These are phyloP conservation scores for Lomentospora prolificans DNA, from an alignment of 2,329 filamentous ascomycete species.

Conservation along the genomic window DNA sequence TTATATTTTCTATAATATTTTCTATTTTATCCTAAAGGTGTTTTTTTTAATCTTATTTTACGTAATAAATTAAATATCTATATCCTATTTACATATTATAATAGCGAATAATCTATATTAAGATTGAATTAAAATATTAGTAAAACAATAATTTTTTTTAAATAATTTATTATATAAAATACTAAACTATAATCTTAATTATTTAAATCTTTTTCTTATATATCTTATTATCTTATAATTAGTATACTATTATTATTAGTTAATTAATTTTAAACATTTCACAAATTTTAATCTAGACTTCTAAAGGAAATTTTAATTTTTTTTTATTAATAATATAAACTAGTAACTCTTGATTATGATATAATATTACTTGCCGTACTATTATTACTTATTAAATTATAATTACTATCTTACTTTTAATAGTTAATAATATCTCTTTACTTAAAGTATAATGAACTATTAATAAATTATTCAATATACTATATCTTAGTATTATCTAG, in stretches of 20 bases:
- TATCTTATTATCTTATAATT: neutral
- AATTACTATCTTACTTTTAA: neutral
- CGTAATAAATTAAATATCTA: neutral
- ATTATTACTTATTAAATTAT: neutral
- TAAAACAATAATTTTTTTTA: too few relatives aligned
- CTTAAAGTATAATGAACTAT: too few relatives aligned
- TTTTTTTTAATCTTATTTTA: neutral
- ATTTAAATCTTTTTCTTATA: too few relatives aligned
- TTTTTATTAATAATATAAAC: too few relatives aligned
- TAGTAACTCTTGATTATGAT: too few relatives aligned
- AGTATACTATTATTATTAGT: neutral
- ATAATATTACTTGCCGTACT: too few relatives aligned
- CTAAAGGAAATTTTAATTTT: neutral
- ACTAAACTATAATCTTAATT: too few relatives aligned
- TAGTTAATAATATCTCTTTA: too few relatives aligned
- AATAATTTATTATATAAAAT: too few relatives aligned
- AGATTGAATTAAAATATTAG: too few relatives aligned
- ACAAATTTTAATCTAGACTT: neutral
- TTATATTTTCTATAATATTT: too few relatives aligned
- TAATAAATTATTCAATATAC: neutral
- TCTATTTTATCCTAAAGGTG: too few relatives aligned
- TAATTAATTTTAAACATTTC: neutral
- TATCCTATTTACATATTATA: neutral
- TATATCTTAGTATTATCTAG: neutral
- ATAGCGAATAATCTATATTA: neutral